Conservation (phyloP, 176 grass and related monocot genomes). For the Chrysopogon serrulatus region DNA sequence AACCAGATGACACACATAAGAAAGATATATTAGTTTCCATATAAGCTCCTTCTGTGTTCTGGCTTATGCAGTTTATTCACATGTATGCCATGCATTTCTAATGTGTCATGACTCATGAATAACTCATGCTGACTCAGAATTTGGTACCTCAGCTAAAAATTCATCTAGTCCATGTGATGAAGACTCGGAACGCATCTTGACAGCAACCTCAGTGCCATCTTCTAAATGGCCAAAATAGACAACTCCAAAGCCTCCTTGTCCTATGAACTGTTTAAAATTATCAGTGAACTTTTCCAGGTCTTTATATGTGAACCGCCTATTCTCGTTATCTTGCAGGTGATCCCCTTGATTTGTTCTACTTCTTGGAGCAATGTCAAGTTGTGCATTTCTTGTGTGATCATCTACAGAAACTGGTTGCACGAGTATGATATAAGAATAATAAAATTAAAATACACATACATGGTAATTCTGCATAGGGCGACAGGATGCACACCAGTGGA, state of each 20-base stretch:
- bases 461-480: not conserved
- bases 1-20: not conserved
- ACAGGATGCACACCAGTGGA: not conserved
- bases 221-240: constrained; percentile 25
- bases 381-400: not conserved
- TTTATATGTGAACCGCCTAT: not conserved
- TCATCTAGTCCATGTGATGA: not conserved
- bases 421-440: not conserved
- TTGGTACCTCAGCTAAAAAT: not conserved
- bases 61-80: not conserved
- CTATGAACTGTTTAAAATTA: constrained; percentile 13
- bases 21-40: not conserved
- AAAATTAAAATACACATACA: not conserved
- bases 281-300: constrained; percentile 7
- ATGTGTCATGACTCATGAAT: not conserved
- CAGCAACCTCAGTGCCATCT: constrained; percentile 14
- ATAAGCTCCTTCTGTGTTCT: not conserved
- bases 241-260: constrained; percentile 25
- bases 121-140: not conserved
- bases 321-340: not conserved
- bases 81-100: not conserved
- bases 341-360: not conserved
- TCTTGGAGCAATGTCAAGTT: not conserved
- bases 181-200: constrained; percentile 8
- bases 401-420: not conserved